Evolutionary conservation across 306 rosid species (phyloP), one percentile per base, ranked within the genome.

Genomic region (Arachis stenosperma): DNA sequence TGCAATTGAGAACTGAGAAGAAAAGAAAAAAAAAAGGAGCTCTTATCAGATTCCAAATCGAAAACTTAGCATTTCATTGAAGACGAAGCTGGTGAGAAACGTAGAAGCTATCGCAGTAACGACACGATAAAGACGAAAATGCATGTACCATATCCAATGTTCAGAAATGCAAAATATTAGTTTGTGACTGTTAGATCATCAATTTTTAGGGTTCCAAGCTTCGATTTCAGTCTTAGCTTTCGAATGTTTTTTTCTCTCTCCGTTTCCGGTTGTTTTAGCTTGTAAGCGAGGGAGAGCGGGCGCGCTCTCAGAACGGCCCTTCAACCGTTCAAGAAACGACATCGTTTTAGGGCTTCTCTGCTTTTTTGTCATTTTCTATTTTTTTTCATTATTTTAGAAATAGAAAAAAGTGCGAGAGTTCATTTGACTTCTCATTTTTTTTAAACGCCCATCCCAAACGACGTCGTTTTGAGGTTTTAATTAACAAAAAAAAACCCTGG

Each of bases 1-100:
- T 53, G 98, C 84, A 80, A 91, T 91, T 70, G 98, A 89, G 81
- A 94, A 94, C 98, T 94, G 87, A 29, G 55, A 66, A 58, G 60
- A 10, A 22, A 22, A 22, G 27, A 37, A 59, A 57, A 4, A 7
- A 36, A 6, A 15, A 17, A 15, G 12, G n/a, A 61, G 12, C 44
- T 58, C 13, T 62, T 6, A 56, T 12, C 69, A 44, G 46, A 65
- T 62, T 55, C 48, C 15, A 44, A 46, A 46, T 42, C 68, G 47
- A 13, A 47, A 58, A 15, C 36, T 54, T 9, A 33, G 60, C 9
- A 12, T 5, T 11, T 12, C 3, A 14, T n/a, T 48, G 17, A 48
- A 48, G 15, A 48, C 10, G n/a, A 48, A 9, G n/a, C 11, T 2
- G 57, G 3, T 9, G 57, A n/a, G 6, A 11, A 52, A n/a, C 29